Conservation (phyloP, 225 moss, liverwort and hornwort species). For the Sphagnum contortum region DNA sequence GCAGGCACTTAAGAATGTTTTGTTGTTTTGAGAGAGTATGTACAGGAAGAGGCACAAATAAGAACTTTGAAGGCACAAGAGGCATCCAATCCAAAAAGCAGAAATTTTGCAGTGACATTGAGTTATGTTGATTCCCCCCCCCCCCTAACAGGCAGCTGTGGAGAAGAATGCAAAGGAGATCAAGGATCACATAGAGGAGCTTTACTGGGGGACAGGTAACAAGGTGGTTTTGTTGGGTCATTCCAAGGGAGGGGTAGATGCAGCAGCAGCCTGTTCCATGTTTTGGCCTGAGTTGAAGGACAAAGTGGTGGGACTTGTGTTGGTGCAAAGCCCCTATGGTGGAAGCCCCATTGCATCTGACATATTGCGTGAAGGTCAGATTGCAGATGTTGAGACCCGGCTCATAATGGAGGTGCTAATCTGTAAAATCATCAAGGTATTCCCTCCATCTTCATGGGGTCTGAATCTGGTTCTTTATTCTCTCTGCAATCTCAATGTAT, state of each 20-base stretch:
- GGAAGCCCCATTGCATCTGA: slow-evolving; percentile 93
- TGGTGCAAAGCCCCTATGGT: slow-evolving; percentile 88
- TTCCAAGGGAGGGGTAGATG: slow-evolving; percentile 97
- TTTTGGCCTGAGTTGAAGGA: slow-evolving; percentile 89
- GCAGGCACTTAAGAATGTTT: too few species aligned
- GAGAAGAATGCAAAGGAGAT: slow-evolving; percentile 76
- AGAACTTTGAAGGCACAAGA: too few species aligned
- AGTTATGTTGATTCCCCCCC: too few species aligned
- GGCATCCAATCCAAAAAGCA: too few species aligned
- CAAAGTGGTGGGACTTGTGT: slow-evolving; percentile 86
- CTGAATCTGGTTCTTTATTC: too few species aligned
- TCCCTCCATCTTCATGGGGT: too few species aligned
- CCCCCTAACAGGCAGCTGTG: slow-evolving; percentile 33
- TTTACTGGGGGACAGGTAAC: slow-evolving; percentile 83
- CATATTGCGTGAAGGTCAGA: slow-evolving; percentile 90
- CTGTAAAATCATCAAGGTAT: slow-evolving; percentile 77
- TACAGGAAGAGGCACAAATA: too few species aligned
- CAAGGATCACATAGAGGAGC: slow-evolving; percentile 83
- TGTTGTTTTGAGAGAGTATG: too few species aligned
- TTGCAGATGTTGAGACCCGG: slow-evolving; percentile 87
- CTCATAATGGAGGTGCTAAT: slow-evolving; percentile 77
- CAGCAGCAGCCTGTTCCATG: slow-evolving; percentile 89
- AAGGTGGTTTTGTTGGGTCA: slow-evolving; percentile 88
- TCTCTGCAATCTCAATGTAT: too few species aligned
- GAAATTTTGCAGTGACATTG: too few species aligned